These are phyloP conservation scores for Tilletia setariae DNA, from an alignment of 1,284 basidiomycete species.

Conservation along the genomic window DNA sequence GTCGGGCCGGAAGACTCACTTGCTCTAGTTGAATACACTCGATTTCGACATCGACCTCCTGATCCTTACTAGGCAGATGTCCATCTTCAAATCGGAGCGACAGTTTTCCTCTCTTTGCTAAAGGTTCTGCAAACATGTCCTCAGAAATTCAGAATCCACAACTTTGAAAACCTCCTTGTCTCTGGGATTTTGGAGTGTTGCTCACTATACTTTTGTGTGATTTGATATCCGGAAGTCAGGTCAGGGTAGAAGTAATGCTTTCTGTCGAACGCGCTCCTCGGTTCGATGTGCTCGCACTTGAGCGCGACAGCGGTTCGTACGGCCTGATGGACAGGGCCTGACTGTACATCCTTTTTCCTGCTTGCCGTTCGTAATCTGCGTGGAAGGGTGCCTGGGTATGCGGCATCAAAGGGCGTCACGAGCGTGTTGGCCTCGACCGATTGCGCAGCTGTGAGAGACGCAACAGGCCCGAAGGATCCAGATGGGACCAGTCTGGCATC, in stretches of 20 bases:
- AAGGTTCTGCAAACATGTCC: conserved; percentile 63
- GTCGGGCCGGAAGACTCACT: conserved; percentile 57
- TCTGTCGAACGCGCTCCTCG: conserved; percentile 62
- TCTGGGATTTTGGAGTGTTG: too few species aligned
- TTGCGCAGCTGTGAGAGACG: not conserved
- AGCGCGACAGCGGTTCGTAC: conserved; percentile 79
- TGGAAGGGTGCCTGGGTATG: conserved; percentile 87
- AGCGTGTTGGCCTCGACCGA: conserved; percentile 66
- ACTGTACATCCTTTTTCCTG: conserved; percentile 49
- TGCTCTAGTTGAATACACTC: conserved; percentile 95
- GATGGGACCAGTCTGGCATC: conserved; percentile 17
- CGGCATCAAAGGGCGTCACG: conserved; percentile 81
- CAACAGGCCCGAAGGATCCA: conserved; percentile 27
- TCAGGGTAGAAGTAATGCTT: conserved; percentile 99
- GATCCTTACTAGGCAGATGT: conserved; percentile 53
- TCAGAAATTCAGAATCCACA: conserved; percentile 17
- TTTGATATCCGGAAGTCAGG: conserved; percentile 89
- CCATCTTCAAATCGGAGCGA: conserved; percentile 56
- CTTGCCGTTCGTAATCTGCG: not conserved
- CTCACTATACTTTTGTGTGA: conserved; percentile 87
- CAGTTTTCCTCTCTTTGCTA: conserved; percentile 71
- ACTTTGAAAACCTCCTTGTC: not conserved
- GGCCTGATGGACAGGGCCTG: conserved; percentile 75
- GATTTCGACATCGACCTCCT: conserved; percentile 66
- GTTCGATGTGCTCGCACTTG: conserved; percentile 62